Evolutionary conservation across 2,329 filamentous ascomycete genomes (phyloP).

Genomic region (Chaetothyriales sp.): DNA sequence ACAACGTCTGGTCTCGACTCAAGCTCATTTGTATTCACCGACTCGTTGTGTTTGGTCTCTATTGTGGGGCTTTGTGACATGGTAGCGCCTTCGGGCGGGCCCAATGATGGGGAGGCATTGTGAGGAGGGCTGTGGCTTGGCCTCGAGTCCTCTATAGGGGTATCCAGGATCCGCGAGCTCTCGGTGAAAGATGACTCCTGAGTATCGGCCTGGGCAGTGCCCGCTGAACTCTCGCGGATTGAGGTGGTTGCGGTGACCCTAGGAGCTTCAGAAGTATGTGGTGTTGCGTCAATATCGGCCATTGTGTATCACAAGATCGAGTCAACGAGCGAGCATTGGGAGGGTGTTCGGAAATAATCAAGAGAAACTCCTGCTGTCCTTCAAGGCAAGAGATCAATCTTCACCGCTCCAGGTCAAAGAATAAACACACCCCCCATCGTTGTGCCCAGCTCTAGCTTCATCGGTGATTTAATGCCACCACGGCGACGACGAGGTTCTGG

Average conservation of each 20-base stretch:
- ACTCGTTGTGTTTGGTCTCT: not conserved
- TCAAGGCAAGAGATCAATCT: not conserved
- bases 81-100: not conserved
- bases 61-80: not conserved
- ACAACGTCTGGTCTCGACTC: not conserved
- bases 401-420: not conserved
- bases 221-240: not conserved
- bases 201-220: not conserved
- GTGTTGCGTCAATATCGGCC: not conserved
- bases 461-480: not conserved
- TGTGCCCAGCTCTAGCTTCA: not conserved
- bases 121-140: not conserved
- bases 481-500: not conserved
- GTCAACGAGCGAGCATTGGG: not conserved
- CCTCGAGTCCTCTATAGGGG: not conserved
- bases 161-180: not conserved
- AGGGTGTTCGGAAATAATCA: not conserved
- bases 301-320: not conserved
- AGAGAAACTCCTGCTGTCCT: not conserved
- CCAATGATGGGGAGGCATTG: not conserved
- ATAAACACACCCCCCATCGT: not conserved
- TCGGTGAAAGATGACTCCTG: not conserved
- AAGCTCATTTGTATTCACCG: not conserved
- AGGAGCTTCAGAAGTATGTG: not conserved
- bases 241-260: not conserved